A percentile compares a stretch with the other conserved stretches of the same genome.
phyloP scores from a whole-genome alignment of 2,329 filamentous ascomycete species.

The Lasiodiplodia theobromae region DNA sequence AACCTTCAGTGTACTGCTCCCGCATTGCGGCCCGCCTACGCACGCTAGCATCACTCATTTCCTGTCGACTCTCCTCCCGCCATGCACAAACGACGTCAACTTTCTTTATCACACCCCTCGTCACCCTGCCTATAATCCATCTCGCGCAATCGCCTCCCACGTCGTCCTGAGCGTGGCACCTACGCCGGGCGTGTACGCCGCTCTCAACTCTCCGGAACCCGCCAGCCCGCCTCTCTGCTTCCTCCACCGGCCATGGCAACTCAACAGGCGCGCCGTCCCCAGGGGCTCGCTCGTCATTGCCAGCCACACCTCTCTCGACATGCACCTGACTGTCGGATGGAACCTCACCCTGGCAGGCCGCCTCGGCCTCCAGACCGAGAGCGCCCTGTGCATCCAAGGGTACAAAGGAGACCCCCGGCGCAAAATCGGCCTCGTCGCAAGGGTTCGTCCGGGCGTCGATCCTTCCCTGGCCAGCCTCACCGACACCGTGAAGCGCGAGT shows the following conservation, averaged over 20 bases:
- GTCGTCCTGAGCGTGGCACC: slow-evolving; percentile 43
- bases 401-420: slow-evolving; percentile 49
- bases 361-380: slow-evolving; percentile 39
- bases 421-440: slow-evolving; percentile 47
- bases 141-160: slow-evolving; percentile 41
- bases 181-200: slow-evolving; percentile 40
- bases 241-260: slow-evolving; percentile 43
- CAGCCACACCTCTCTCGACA: slow-evolving; percentile 48
- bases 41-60: slow-evolving; percentile 36
- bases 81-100: slow-evolving; percentile 43
- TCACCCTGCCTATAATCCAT: slow-evolving; percentile 31
- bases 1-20: background rate
- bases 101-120: slow-evolving; percentile 44
- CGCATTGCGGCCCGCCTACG: background rate
- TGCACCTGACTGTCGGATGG: slow-evolving; percentile 49
- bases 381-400: slow-evolving; percentile 45
- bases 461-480: slow-evolving; percentile 16
- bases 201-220: slow-evolving; percentile 35
- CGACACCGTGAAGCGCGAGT: slow-evolving; percentile 37
- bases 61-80: slow-evolving; percentile 40
- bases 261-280: slow-evolving; percentile 40
- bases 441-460: slow-evolving; percentile 24
- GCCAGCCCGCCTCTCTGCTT: slow-evolving; percentile 37
- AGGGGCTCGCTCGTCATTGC: slow-evolving; percentile 42
- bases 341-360: slow-evolving; percentile 44